Base-by-base conservation (phyloP, 371 early-diverging fungal species). In the Saksenaea oblongispora region DNA sequence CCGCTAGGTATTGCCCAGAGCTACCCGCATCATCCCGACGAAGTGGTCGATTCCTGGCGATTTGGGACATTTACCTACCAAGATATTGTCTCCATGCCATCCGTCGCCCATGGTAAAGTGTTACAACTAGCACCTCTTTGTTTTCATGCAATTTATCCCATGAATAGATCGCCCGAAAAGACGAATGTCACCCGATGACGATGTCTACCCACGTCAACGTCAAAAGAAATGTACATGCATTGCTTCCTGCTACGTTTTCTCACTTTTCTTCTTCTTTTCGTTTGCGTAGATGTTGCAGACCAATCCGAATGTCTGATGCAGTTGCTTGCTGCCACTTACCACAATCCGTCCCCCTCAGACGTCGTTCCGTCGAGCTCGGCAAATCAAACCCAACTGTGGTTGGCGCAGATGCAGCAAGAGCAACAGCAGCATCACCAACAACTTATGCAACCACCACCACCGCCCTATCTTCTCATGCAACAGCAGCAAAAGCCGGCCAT, bases 51-150 rank as follows among this genome's bases (percentile, higher is more conserved):
- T 34, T 39, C 56, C 27, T 66, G 61, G 61, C 37, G 58, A 39
- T 60, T 66, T 58, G 67, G 67, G 27, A 54, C 58, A 53, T 66
- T 66, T 62, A 62, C 67, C 3, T 66, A 66, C 54, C 47, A 42
- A 44, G 36, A 18, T 34, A 44, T 28, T 5, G 34, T 37, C 7
- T 11, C 31, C 2, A 61, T 41, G 60, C 13, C 47, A 4, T 10
- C 51, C 17, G 51, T 47, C 18, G 22, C 17, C 22, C n/a, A 47
- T 47, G 51, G 51, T 47, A 22, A 47, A 44, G 22, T 17, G n/a
- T n/a, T n/a, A n/a, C n/a, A n/a, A n/a, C n/a, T n/a, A n/a, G n/a
- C n/a, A n/a, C n/a, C n/a, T n/a, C n/a, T n/a, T n/a, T n/a, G n/a
- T n/a, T n/a, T n/a, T n/a, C n/a, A n/a, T n/a, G n/a, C n/a, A n/a